These are phyloP conservation scores for Tricharina praecox DNA, from an alignment of 495 filamentous ascomycete genomes.

Conservation along the genomic window DNA sequence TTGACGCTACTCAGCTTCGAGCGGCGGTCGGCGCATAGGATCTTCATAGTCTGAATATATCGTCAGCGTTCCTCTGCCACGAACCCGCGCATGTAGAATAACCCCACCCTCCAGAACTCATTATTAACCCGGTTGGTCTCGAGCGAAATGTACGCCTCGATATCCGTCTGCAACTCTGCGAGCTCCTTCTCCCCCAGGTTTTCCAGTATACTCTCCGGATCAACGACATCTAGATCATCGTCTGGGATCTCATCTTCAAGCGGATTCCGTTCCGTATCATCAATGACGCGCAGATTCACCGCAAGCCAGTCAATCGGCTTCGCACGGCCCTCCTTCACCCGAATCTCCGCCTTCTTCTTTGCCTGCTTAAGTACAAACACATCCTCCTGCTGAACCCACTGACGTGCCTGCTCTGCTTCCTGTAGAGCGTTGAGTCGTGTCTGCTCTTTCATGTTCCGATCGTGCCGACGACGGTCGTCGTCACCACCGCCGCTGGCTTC, in stretches of 20 bases:
- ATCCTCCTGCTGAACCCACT: conserved; percentile 89
- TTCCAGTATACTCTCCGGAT: conserved; percentile 70
- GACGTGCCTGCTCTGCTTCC: conserved; percentile 59
- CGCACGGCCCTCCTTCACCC: conserved; percentile 82
- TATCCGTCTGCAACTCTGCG: conserved; percentile 65
- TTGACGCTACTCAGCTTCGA: conserved; percentile 37
- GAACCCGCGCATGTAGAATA: neutral
- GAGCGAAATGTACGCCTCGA: conserved; percentile 65
- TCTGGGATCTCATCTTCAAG: conserved; percentile 77
- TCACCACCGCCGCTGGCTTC: conserved; percentile 52
- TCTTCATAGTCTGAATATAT: conserved; percentile 49
- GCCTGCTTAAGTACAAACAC: conserved; percentile 91
- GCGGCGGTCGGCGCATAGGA: conserved; percentile 65
- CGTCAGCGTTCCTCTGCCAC: neutral
- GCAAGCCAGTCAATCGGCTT: conserved; percentile 93
- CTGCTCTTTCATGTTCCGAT: conserved; percentile 49
- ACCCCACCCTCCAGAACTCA: conserved; percentile 66
- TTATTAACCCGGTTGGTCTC: conserved; percentile 61
- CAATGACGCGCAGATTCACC: conserved; percentile 73
- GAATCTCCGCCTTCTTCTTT: conserved; percentile 94
- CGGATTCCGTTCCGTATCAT: conserved; percentile 57
- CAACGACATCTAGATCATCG: conserved; percentile 57
- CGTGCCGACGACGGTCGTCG: conserved; percentile 32
- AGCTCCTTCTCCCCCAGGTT: conserved; percentile 53
- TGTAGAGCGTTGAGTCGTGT: conserved; percentile 42